Percentiles rank a stretch among this genome's conserved stretches.
phyloP scores from a whole-genome alignment of 345 rosid species.

The Arabidopsis arenosa region DNA sequence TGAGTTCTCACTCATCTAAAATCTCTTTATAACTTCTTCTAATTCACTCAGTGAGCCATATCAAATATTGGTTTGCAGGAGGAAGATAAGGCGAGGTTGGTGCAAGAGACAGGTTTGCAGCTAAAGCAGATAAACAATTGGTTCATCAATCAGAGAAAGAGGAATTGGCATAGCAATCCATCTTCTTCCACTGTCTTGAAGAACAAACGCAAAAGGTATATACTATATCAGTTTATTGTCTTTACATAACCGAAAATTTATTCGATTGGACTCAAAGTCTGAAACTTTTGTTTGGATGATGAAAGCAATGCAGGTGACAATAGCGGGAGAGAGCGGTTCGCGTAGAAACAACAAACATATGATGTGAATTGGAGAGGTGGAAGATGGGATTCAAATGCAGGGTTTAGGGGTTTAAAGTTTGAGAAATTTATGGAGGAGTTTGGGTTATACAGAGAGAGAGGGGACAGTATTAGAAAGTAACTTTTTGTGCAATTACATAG shows the following conservation, averaged over 20 bases:
- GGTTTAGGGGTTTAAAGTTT: slow-evolving; percentile 32
- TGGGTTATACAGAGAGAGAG: slow-evolving; percentile 37
- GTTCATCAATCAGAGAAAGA: slow-evolving; percentile 98
- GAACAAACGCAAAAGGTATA: slow-evolving; percentile 93
- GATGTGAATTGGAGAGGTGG: slow-evolving; percentile 23
- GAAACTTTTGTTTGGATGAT: slow-evolving; percentile 55
- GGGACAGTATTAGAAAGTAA: slow-evolving; percentile 43
- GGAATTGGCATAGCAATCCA: slow-evolving; percentile 97
- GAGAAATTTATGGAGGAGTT: slow-evolving; percentile 21
- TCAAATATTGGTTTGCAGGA: slow-evolving; percentile 56
- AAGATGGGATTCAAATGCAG: slow-evolving; percentile 31
- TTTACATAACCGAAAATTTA: neutral
- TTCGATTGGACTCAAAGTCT: neutral
- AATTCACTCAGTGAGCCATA: neutral
- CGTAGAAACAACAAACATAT: slow-evolving; percentile 42
- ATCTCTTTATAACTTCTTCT: neutral
- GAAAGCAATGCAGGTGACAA: slow-evolving; percentile 97
- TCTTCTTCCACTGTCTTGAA: slow-evolving; percentile 80
- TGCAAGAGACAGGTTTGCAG: slow-evolving; percentile 96
- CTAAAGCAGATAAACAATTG: slow-evolving; percentile 97
- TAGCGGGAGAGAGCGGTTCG: slow-evolving; percentile 58
- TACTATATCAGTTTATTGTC: neutral
- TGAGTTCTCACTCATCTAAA: slow-evolving; percentile 44
- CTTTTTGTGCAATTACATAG: slow-evolving; percentile 45
- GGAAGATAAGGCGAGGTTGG: slow-evolving; percentile 96